A percentile compares a stretch with the other conserved stretches of the same genome.
Conservation (phyloP, 2,329 filamentous ascomycete genomes). For the Trichoderma afroharzianum region DNA sequence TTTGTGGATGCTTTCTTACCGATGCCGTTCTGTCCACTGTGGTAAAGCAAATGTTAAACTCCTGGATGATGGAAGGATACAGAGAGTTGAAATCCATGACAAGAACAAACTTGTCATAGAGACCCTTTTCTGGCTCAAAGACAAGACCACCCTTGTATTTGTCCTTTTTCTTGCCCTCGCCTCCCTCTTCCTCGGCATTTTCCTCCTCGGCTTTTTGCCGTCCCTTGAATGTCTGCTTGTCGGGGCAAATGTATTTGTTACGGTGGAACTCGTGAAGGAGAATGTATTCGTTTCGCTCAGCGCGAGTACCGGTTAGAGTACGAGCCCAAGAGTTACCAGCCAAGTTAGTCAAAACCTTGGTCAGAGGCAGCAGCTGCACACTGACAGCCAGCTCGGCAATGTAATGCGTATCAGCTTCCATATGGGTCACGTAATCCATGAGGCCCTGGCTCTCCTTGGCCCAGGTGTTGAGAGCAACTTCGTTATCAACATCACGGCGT, state of each 20-base stretch:
- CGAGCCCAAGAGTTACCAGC: slow-evolving; percentile 98
- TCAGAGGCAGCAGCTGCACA: slow-evolving; percentile 87
- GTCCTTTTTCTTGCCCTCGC: slow-evolving; percentile 91
- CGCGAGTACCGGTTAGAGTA: slow-evolving; percentile 90
- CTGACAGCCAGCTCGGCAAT: slow-evolving; percentile 86
- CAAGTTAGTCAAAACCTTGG: slow-evolving; percentile 92
- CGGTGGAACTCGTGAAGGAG: slow-evolving; percentile 92
- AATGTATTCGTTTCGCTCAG: slow-evolving; percentile 99
- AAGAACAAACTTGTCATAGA: slow-evolving; percentile 96
- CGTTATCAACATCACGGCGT: slow-evolving; percentile 83
- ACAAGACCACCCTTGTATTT: slow-evolving; percentile 99
- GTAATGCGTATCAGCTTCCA: slow-evolving; percentile 93
- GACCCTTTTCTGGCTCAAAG: slow-evolving; percentile 93
- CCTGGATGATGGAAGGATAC: slow-evolving; percentile 97
- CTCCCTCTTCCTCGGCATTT: slow-evolving; percentile 60
- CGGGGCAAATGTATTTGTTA: slow-evolving; percentile 97
- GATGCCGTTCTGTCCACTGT: slow-evolving; percentile 77
- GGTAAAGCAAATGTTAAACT: slow-evolving; percentile 99
- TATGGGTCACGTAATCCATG: slow-evolving; percentile 90
- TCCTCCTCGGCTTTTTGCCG: slow-evolving; percentile 72
- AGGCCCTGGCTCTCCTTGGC: slow-evolving; percentile 72
- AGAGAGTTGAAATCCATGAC: slow-evolving; percentile 99
- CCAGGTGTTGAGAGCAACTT: slow-evolving; percentile 82
- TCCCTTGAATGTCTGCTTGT: slow-evolving; percentile 80
- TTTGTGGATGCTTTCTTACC: slow-evolving; percentile 47